Conservation (phyloP, 257 asterid genomes). For the Anisodus acutangulus region DNA sequence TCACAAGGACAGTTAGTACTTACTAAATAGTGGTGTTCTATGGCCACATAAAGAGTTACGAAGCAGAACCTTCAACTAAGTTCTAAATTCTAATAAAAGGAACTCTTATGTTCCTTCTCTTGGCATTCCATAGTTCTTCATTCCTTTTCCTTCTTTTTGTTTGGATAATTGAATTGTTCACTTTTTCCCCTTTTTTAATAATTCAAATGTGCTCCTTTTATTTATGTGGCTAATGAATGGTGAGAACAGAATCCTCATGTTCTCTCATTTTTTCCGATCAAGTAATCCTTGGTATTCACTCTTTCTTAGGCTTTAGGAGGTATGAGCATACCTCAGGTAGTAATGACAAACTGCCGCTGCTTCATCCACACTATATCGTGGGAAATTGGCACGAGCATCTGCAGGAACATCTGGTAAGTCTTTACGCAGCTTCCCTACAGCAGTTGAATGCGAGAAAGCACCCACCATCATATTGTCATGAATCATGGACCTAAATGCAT, state of each 20-base stretch:
- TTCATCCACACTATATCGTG: constrained; percentile 86
- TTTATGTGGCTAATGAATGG: not conserved
- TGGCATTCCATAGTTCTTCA: not conserved
- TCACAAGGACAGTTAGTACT: not conserved
- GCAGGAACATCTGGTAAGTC: constrained; percentile 90
- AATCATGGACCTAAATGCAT: constrained; percentile 91
- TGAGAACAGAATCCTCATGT: not conserved
- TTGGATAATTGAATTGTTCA: not conserved
- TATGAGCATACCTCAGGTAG: constrained; percentile 73
- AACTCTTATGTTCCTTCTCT: not conserved
- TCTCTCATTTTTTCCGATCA: constrained; percentile 10
- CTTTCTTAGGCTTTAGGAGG: not conserved
- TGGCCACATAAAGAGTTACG: not conserved
- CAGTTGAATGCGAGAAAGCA: constrained; percentile 89
- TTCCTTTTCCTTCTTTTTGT: not conserved
- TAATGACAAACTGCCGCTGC: constrained; percentile 85
- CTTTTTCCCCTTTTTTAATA: not conserved
- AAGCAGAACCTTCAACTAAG: constrained; percentile 8
- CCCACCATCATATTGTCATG: constrained; percentile 95
- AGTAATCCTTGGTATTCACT: not conserved
- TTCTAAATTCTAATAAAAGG: not conserved
- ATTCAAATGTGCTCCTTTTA: not conserved
- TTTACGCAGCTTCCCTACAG: constrained; percentile 89
- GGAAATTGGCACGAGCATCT: constrained; percentile 71
- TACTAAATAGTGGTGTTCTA: not conserved